Base-by-base conservation (phyloP, 768 basidiomycete genomes). In the Chiua virens region DNA sequence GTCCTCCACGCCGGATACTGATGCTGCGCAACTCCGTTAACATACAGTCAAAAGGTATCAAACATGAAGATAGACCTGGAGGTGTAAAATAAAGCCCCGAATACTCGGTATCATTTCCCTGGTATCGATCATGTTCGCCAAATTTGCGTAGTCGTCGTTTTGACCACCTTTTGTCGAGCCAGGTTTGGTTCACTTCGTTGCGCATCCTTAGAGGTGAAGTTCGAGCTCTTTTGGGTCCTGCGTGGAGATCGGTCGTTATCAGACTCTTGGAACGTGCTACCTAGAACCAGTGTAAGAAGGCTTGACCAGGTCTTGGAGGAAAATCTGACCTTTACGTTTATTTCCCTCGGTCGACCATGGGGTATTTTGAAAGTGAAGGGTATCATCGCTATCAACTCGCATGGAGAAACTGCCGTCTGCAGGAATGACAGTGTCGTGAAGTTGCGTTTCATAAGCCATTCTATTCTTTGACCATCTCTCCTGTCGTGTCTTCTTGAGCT, bases 291-390 rank as follows among this genome's bases (percentile, higher is more conserved):
- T 43, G 22, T 63, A 10, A 57, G 54, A 30, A 51, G 34, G 11
- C 23, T 43, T 17, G 15, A 20, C 5, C 8, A 32, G 21, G 15
- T 18, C 8, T 27, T 43, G 32, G 1, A 11, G 23, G 17, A 45
- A 22, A 38, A 42, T 49, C 59, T n/a, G 20, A 83, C 83, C 75
- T 72, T 79, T 79, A 43, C 82, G 79, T 62, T 82, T 81, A 18
- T 45, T 45, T 21, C 55, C 64, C 39, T 72, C 69, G 8, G 66
- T 60, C 10, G 65, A 62, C 37, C 60, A 54, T 38, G 56, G 61
- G 18, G 52, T 41, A 17, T 28, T 42, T 44, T 56, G 62, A 30
- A 54, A 56, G 21, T 62, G 48, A 27, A 46, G 22, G 23, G 53
- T 45, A n/a, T 53, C 55, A 15, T 58, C 57, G 36, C 53, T 56